Base-by-base conservation (phyloP, 495 filamentous ascomycete species). In the Patellaria atrata region DNA sequence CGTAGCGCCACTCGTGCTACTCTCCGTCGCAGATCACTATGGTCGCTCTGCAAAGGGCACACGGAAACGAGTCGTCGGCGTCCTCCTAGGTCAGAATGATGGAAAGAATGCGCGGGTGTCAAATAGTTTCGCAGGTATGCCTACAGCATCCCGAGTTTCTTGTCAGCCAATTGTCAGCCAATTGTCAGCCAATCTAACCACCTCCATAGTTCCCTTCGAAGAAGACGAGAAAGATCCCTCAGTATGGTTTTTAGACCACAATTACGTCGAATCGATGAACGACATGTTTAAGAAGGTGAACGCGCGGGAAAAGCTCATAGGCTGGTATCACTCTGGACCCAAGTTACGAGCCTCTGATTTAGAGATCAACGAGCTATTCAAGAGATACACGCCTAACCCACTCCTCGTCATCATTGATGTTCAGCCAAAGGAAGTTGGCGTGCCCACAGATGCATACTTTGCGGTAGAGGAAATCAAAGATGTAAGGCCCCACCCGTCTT, bases 231-330 rank as follows among this genome's bases (percentile, higher is more conserved):
- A 91, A 57, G 87, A 96, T 57, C 87, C 89, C 5, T 89, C 86
- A 14, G 89, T 97, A 45, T 97, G 89, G 89, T 97, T 97, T 57
- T 66, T 97, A 35, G 89, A 97, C 49, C 89, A 97, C 71, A 96
- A 97, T 68, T 97, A 94, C 53, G 80, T 97, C 57, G 91, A 97
- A 61, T 82, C 78, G 44, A 97, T 97, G 89, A 89, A 86, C 68
- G 89, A 97, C 61, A 97, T 97, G 89, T 97, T 97, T 69, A 97
- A 97, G 71, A 96, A 96, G 63, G 85, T 97, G 65, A 97, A 97
- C 67, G 89, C 89, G 38, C 68, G 84, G 35, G 89, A 97, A 64
- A 97, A 97, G 75, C 70, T 97, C 53, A 86, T 97, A 65, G 89
- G 89, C 59, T 97, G 89, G 89, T 97, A 97, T 61, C 89, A 97